A percentile compares a stretch with the other conserved stretches of the same genome.
These are phyloP conservation scores for Pseudogymnoascus sp. DNA, from an alignment of 2,329 filamentous ascomycete species.

Conservation along the genomic window DNA sequence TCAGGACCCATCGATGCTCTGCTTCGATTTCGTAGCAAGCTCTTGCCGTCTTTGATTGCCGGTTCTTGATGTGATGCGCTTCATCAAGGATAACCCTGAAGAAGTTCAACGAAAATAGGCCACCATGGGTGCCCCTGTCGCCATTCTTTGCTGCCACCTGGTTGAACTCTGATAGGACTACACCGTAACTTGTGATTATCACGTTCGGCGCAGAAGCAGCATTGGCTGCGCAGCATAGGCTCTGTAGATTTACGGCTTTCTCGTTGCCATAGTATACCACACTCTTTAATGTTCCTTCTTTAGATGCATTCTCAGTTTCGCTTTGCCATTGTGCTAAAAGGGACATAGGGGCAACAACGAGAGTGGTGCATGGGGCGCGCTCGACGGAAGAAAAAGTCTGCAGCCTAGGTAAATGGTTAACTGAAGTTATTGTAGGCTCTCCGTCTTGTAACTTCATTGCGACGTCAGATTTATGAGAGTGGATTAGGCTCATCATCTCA, in stretches of 20 bases:
- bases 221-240: conserved; percentile 70
- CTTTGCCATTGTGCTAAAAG: conserved; percentile 95
- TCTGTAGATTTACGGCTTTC: conserved; percentile 70
- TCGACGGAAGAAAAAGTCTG: conserved; percentile 53
- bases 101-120: conserved; percentile 87
- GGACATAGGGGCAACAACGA: conserved; percentile 96
- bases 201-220: conserved; percentile 72
- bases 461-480: conserved; percentile 65
- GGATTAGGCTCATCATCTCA: conserved; percentile 91
- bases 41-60: conserved; percentile 85
- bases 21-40: conserved; percentile 88
- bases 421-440: conserved; percentile 29
- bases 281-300: conserved; percentile 70
- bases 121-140: conserved; percentile 58
- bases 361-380: conserved; percentile 75
- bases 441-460: conserved; percentile 33
- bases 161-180: conserved; percentile 82
- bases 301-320: conserved; percentile 85
- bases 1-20: conserved; percentile 84
- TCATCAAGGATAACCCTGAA: conserved; percentile 95
- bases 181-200: conserved; percentile 91
- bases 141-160: conserved; percentile 61
- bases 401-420: conserved; percentile 57
- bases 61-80: conserved; percentile 85
- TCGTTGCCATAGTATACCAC: conserved; percentile 90